Percentiles rank a stretch among this genome's conserved stretches.
These are phyloP conservation scores for Balakata baccata DNA, from an alignment of 345 rosid genomes.

Conservation along the genomic window DNA sequence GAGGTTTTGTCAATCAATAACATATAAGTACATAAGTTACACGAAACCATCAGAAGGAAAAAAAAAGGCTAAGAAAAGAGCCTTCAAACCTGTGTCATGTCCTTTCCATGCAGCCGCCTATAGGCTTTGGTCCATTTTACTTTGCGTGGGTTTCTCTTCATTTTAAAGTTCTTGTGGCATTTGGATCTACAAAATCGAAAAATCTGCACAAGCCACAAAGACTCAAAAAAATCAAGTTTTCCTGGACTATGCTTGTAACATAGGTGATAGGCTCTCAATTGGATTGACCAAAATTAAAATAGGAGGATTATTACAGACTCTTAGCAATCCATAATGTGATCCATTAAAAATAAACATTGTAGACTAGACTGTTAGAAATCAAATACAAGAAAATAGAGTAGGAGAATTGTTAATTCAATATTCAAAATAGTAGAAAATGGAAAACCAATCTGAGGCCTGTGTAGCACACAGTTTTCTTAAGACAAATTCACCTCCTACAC, in stretches of 20 bases:
- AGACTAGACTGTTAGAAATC: too few relatives aligned
- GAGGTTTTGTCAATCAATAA: not conserved
- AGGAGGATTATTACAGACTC: not conserved
- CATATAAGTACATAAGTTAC: not conserved
- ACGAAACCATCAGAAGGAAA: not conserved
- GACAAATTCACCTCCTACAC: too few relatives aligned
- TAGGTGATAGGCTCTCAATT: not conserved
- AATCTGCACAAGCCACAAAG: conserved; percentile 42
- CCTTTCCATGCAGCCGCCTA: conserved; percentile 75
- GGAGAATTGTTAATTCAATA: too few relatives aligned
- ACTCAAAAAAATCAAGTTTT: not conserved
- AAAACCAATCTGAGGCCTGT: too few relatives aligned
- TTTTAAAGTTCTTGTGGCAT: conserved; percentile 92
- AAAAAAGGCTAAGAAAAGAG: not conserved
- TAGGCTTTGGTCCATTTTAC: conserved; percentile 97
- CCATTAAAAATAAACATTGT: not conserved
- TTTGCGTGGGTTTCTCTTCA: conserved; percentile 98
- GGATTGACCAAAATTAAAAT: not conserved
- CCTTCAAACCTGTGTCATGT: conserved; percentile 80
- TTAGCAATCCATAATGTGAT: not conserved
- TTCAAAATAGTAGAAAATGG: too few relatives aligned
- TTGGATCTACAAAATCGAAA: conserved; percentile 87
- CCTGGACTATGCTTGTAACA: not conserved
- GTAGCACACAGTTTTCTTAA: too few relatives aligned
- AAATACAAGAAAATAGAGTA: too few relatives aligned